Conservation (phyloP, 1,284 basidiomycete genomes). For the Microstroma glucosiphilum region DNA sequence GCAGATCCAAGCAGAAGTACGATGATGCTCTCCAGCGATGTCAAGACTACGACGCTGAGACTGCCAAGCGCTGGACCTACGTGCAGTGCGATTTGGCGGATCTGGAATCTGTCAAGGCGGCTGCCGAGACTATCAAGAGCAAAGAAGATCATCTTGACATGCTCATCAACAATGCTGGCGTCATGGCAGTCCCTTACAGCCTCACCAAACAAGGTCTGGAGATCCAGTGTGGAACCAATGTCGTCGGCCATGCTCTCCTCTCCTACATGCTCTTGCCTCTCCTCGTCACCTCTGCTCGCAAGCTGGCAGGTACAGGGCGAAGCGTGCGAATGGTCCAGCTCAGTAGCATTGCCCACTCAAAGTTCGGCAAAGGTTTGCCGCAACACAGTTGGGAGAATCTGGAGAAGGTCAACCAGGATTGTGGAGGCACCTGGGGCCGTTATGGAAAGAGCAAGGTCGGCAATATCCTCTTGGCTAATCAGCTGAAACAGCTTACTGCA, state of each 20-base stretch:
- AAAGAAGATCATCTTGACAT: not conserved
- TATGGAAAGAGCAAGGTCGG: conserved; percentile 32
- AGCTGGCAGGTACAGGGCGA: not conserved
- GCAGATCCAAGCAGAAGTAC: not conserved
- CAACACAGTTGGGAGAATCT: too few relatives aligned
- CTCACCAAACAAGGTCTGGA: not conserved
- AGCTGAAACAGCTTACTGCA: conserved; percentile 17
- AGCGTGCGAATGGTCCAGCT: not conserved
- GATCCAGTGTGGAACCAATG: not conserved
- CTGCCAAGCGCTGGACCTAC: not conserved
- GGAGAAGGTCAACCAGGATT: too few relatives aligned
- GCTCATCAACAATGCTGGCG: not conserved
- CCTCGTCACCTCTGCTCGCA: conserved; percentile 4
- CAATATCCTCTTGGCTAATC: conserved; percentile 35
- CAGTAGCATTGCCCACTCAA: not conserved
- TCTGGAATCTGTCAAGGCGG: not conserved
- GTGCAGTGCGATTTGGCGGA: not conserved
- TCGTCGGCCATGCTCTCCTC: conserved; percentile 1
- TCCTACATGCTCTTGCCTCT: not conserved
- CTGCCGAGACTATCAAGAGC: not conserved
- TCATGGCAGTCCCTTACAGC: not conserved
- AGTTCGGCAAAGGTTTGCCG: too few relatives aligned
- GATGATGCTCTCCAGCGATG: not conserved
- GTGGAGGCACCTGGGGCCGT: not conserved
- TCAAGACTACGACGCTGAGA: not conserved